Evolutionary conservation across 257 asterid genomes (phyloP).

Genomic region (Salvia hispanica): DNA sequence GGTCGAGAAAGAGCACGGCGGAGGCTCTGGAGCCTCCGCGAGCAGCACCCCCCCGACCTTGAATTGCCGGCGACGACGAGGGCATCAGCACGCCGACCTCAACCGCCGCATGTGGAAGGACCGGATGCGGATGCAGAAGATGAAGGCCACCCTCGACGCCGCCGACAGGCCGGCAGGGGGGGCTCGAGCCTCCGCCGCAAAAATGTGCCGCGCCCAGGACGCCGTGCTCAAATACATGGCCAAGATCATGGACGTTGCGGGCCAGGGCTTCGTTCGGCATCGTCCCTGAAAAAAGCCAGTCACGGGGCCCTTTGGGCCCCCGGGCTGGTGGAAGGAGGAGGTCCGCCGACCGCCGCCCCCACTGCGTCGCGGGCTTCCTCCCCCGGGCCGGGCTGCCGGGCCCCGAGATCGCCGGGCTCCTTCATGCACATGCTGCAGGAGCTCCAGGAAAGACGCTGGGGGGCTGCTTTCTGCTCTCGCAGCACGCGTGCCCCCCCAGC

Average conservation of each 20-base stretch:
- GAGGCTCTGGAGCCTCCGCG: neutral
- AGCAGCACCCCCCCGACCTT: neutral
- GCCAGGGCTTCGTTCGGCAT: slow-evolving; percentile 73
- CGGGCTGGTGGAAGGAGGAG: slow-evolving; percentile 70
- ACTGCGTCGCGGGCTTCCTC: slow-evolving; percentile 43
- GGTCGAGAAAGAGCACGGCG: neutral
- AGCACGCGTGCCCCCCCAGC: slow-evolving; percentile 67
- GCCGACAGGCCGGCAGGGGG: neutral
- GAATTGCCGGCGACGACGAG: slow-evolving; percentile 34
- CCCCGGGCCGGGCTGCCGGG: slow-evolving; percentile 42
- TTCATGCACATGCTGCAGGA: slow-evolving; percentile 50
- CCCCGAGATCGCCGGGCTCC: slow-evolving; percentile 27
- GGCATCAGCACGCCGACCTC: slow-evolving; percentile 52
- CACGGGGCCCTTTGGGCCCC: slow-evolving; percentile 57
- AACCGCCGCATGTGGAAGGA: slow-evolving; percentile 62
- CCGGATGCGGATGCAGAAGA: slow-evolving; percentile 43
- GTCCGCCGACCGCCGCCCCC: slow-evolving; percentile 49
- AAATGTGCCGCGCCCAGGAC: slow-evolving; percentile 62
- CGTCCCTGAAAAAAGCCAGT: slow-evolving; percentile 51
- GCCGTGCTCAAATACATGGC: slow-evolving; percentile 62
- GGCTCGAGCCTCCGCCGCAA: slow-evolving; percentile 42
- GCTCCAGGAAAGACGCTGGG: slow-evolving; percentile 65
- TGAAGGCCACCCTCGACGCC: slow-evolving; percentile 26
- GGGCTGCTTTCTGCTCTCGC: slow-evolving; percentile 61
- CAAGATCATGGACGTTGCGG: slow-evolving; percentile 72